Percentiles rank a stretch among this genome's conserved stretches.
phyloP scores from a whole-genome alignment of 345 rosid genomes.

The Gossypium mustelinum region DNA sequence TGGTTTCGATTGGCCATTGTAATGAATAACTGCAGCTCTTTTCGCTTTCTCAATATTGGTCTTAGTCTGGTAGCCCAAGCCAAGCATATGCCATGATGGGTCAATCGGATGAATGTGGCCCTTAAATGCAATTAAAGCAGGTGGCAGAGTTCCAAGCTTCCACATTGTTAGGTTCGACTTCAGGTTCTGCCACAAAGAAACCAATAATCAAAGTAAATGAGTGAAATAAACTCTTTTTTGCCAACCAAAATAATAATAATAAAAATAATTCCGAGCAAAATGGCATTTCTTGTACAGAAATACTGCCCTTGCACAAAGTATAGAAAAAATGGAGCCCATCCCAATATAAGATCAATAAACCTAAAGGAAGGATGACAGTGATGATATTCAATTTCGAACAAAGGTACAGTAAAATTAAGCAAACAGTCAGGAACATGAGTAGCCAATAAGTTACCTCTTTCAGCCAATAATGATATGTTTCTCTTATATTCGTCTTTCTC shows the following conservation, averaged over 20 bases:
- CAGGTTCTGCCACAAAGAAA: slow-evolving; percentile 56
- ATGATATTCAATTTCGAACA: background rate
- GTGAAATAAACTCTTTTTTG: background rate
- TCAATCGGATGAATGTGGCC: slow-evolving; percentile 80
- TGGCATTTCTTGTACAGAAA: background rate
- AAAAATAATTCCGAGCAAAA: background rate
- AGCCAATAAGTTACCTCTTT: slow-evolving; percentile 57
- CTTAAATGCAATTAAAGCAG: slow-evolving; percentile 93
- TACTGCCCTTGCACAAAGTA: background rate
- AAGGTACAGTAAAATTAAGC: background rate
- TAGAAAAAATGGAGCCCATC: background rate
- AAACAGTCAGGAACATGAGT: background rate
- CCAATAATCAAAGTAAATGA: slow-evolving; percentile 19
- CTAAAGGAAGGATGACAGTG: background rate
- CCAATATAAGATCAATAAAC: background rate
- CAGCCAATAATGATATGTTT: slow-evolving; percentile 93
- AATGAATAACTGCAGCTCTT: slow-evolving; percentile 90
- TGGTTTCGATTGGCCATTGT: slow-evolving; percentile 96
- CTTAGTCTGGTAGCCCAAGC: slow-evolving; percentile 86
- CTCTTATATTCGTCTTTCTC: slow-evolving; percentile 83
- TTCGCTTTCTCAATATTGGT: slow-evolving; percentile 58
- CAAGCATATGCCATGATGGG: slow-evolving; percentile 97
- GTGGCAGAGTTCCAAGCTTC: slow-evolving; percentile 98
- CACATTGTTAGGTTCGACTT: slow-evolving; percentile 88
- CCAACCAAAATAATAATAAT: no score